Evolutionary conservation across 305 asterid genomes (phyloP), one percentile per base, ranked within the genome.

Genomic region (Rubia peregrina): DNA sequence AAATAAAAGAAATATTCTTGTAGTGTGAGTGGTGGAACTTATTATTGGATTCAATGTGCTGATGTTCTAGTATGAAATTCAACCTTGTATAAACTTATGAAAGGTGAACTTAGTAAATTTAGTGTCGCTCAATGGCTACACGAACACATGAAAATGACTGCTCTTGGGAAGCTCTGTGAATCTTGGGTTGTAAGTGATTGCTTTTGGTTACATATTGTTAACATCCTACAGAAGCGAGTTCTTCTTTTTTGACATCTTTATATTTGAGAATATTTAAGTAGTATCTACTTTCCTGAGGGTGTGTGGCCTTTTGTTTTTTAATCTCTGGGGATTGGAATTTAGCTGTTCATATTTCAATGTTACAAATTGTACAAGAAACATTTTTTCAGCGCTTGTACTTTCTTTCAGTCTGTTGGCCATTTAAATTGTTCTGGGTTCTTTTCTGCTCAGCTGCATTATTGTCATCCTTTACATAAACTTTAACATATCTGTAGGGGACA

Each of bases 401-500:
- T 16, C 30, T 46, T 22, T 30, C 48, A 16, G 16, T 49, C 43
- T 40, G 57, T 38, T 11, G 21, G 44, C 24, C 7, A 26, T 71
- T 33, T 24, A 46, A 46, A 53, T 70, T 76, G 59, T 60, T 40
- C 42, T 59, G 56, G 57, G 21, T 33, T 11, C 22, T 68, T 60
- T 68, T 74, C 53, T 79, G 67, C 77, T 76, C 70, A 75, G 80
- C 69, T 79, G 71, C 77, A 70, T 68, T 64, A 44, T 77, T 69
- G 55, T 78, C 79, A 72, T 77, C 76, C 61, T 68, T 65, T 51
- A 73, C 69, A 71, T 76, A 51, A 74, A 70, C 74, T 64, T 73
- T 65, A 46, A 68, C 36, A 51, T 68, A 71, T 73, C 80, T 84
- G 79, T 73, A 95, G 99, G 87, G 91, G 88, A 44, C 96, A 89